Evolutionary conservation across 768 basidiomycete species (phyloP).

Genomic region (Termitomyces sp.): DNA sequence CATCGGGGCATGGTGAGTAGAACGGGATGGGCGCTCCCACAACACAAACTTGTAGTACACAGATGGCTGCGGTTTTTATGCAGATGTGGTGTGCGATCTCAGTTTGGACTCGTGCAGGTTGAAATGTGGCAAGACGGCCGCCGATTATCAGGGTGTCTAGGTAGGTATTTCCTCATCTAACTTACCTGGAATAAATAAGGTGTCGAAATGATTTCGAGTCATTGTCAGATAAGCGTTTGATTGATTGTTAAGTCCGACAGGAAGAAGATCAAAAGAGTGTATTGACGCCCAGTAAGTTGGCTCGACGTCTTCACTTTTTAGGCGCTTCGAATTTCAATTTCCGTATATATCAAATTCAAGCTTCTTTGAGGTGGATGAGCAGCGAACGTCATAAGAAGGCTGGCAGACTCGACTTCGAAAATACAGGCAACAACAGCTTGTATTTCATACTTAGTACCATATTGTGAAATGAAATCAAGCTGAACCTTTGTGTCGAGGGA

Average conservation of each 20-base stretch:
- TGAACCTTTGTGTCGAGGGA: background rate
- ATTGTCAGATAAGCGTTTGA: background rate
- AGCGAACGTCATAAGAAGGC: background rate
- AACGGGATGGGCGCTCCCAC: background rate
- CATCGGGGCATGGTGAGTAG: conserved; percentile 9
- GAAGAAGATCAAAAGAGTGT: background rate
- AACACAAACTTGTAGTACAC: too few species aligned
- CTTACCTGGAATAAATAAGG: background rate
- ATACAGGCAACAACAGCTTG: too few species aligned
- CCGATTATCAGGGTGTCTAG: background rate
- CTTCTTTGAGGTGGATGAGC: background rate
- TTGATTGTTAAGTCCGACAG: background rate
- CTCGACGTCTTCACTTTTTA: background rate
- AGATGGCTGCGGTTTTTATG: background rate
- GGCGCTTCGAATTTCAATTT: background rate
- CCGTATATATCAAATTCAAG: background rate
- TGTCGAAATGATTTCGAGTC: background rate
- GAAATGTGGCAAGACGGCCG: background rate
- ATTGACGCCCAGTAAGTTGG: background rate
- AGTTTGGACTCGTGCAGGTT: background rate
- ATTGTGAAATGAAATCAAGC: background rate
- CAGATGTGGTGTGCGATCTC: background rate
- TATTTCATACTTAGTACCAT: too few species aligned
- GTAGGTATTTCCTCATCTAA: background rate
- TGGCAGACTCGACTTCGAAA: too few species aligned